Evolutionary conservation across 108 stramenopile species (phyloP).

Genomic region (Conticribra weissflogii): DNA sequence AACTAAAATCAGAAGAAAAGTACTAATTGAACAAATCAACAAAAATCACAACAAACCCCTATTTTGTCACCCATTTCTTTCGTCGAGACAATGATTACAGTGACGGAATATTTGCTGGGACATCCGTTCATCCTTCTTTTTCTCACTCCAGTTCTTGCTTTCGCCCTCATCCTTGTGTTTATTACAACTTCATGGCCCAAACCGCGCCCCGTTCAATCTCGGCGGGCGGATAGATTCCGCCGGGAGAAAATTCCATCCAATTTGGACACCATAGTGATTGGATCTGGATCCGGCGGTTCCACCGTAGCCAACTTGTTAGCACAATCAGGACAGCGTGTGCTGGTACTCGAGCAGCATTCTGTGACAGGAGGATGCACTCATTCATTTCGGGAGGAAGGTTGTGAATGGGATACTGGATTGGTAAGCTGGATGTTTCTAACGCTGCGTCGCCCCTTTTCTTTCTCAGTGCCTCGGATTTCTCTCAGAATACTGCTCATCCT

Average conservation of each 20-base stretch:
- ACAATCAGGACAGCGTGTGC: slow-evolving; percentile 54
- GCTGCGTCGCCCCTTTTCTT: no score
- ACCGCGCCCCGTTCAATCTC: slow-evolving; percentile 20
- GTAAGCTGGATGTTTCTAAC: no score
- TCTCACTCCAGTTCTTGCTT: slow-evolving; percentile 7
- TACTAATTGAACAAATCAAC: neutral
- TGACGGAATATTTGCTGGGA: slow-evolving; percentile 21
- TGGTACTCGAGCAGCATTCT: slow-evolving; percentile 65
- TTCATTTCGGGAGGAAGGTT: slow-evolving; percentile 56
- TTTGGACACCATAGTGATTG: slow-evolving; percentile 55
- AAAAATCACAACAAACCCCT: neutral
- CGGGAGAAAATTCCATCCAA: slow-evolving; percentile 35
- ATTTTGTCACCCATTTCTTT: neutral
- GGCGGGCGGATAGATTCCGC: slow-evolving; percentile 31
- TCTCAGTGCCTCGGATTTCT: no score
- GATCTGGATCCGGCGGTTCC: slow-evolving; percentile 58
- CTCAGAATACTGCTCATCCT: no score
- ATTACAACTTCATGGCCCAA: slow-evolving; percentile 24
- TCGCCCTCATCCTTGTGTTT: slow-evolving; percentile 16
- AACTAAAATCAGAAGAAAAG: no score
- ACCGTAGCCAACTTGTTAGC: slow-evolving; percentile 56
- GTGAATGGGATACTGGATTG: slow-evolving; percentile 52
- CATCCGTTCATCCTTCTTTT: slow-evolving; percentile 6
- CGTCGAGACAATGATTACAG: slow-evolving; percentile 16
- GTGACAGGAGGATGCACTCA: slow-evolving; percentile 67